A percentile compares a stretch with the other conserved stretches of the same genome.
Evolutionary conservation across 805 yeast species (phyloP).

Genomic region (Kodamaea hsintzibuensis): DNA sequence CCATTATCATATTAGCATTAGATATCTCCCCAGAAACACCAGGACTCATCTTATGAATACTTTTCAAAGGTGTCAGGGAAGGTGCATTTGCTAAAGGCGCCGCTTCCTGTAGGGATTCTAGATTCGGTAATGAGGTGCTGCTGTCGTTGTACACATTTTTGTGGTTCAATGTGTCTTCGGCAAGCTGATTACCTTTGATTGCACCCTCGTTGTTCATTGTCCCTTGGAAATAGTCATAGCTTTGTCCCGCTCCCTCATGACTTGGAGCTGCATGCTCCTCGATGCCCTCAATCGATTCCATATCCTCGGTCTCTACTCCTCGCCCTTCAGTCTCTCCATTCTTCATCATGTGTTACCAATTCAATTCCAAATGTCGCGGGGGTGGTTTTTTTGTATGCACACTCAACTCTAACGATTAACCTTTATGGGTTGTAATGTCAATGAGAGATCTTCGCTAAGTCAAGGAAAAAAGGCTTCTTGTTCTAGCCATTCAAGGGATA

Average conservation of each 20-base stretch:
- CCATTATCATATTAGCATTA: not conserved
- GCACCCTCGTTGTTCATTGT: not conserved
- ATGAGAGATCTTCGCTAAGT: not conserved
- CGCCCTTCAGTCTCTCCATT: not conserved
- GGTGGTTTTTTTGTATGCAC: not conserved
- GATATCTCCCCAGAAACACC: not conserved
- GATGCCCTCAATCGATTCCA: not conserved
- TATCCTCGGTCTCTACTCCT: not conserved
- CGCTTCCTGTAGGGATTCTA: not conserved
- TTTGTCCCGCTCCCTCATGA: not conserved
- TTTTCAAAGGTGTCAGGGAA: not conserved
- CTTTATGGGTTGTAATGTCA: not conserved
- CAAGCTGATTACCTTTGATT: not conserved
- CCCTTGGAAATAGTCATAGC: not conserved
- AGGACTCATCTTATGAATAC: not conserved
- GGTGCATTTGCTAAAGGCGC: not conserved
- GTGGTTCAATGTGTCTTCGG: not conserved
- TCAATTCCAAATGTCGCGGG: not conserved
- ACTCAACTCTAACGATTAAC: not conserved
- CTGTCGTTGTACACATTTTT: slow-evolving; percentile 2
- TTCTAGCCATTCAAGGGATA: not conserved
- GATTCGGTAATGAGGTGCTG: not conserved
- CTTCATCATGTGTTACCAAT: not conserved
- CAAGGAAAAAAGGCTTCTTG: too few relatives aligned
- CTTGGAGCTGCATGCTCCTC: not conserved